Conservation (phyloP, 768 basidiomycete genomes). For the Trametes elegans region DNA sequence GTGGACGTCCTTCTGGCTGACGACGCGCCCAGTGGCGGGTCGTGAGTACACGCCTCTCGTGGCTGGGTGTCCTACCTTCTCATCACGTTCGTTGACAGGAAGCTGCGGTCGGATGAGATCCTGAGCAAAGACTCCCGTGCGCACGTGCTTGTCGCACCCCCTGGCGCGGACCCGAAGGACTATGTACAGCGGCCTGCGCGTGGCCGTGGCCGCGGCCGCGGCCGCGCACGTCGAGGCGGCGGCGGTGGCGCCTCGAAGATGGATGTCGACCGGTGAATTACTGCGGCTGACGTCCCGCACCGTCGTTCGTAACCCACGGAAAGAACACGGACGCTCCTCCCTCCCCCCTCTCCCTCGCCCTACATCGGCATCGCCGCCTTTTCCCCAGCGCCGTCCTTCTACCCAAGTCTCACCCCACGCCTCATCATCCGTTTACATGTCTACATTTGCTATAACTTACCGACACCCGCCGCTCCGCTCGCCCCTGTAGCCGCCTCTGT, state of each 20-base stretch:
- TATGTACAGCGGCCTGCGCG: conserved; percentile 39
- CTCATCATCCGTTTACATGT: too few species aligned
- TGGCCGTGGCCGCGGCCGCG: conserved; percentile 25
- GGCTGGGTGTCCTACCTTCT: background rate
- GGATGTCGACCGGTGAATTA: conserved; percentile 48
- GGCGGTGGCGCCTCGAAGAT: conserved; percentile 42
- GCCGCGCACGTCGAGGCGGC: conserved; percentile 33
- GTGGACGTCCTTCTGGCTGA: conserved; percentile 58
- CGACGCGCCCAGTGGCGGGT: conserved; percentile 39
- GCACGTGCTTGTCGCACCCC: conserved; percentile 64
- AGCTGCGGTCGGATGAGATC: conserved; percentile 83
- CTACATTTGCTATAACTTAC: too few species aligned
- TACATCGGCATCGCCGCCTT: too few species aligned
- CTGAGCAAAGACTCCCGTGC: conserved; percentile 65
- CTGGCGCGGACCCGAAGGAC: conserved; percentile 56
- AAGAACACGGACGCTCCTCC: background rate
- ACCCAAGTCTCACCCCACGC: too few species aligned
- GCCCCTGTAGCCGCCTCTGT: too few species aligned
- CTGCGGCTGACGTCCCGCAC: background rate
- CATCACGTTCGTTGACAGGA: conserved; percentile 44
- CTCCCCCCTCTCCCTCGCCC: background rate
- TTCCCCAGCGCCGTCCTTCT: too few species aligned
- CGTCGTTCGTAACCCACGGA: background rate
- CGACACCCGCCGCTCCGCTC: too few species aligned
- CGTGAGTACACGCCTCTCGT: conserved; percentile 43